Evolutionary conservation across 2,329 filamentous ascomycete species (phyloP), one percentile per base, ranked within the genome.

Genomic region (Paracoccidioides brasiliensis): DNA sequence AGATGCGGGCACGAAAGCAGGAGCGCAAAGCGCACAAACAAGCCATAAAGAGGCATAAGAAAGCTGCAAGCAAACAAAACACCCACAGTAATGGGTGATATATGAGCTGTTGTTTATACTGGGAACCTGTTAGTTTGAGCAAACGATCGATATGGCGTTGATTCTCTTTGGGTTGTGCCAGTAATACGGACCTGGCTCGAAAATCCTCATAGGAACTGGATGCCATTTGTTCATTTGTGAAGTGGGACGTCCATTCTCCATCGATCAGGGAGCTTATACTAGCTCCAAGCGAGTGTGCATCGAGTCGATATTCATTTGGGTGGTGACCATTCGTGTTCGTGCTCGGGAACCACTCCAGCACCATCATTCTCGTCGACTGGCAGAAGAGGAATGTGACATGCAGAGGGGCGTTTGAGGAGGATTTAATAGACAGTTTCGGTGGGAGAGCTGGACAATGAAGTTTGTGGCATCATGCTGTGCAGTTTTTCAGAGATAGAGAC

Each of bases 1-100:
- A 58, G 51, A 6, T 22, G 55, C 58, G 57, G 51, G 62, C 63
- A 54, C 66, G 61, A 46, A 66, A 62, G 56, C 61, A 60, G 44
- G 66, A 55, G 55, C 67, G 64, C 56, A 62, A 62, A 43, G 64
- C 60, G 37, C 64, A 58, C 54, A 64, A 56, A 55, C 59, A 64
- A 42, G 58, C 60, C 52, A 62, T 64, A 57, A 61, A 64, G 33
- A 55, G 66, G 38, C 69, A 70, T 57, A 70, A 70, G 60, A 76
- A 79, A 64, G 69, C 75, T 48, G 66, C 69, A 22, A 66, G 62
- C 42, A 64, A 65, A 53, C 59, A 28, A 61, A 64, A 60, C 65
- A 60, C 62, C 38, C 49, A 55, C 45, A 40, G 30, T 22, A 45
- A 38, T 52, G 49, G 52, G 42, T 49, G 37, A 52, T 35, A 37